phyloP scores from a whole-genome alignment of 129 eudicot genomes.

The Pulicaria dysenterica region DNA sequence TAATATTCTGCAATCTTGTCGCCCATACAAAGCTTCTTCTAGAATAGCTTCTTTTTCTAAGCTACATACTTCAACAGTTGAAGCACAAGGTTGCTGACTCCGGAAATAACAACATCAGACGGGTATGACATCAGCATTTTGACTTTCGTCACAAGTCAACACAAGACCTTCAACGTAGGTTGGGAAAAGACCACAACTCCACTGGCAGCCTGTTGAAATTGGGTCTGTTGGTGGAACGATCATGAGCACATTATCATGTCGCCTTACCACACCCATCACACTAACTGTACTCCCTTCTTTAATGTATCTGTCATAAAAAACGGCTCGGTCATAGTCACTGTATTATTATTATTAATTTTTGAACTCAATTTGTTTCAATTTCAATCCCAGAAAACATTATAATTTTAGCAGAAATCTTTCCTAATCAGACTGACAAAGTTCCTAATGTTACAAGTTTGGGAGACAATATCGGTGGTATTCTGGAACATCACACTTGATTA shows the following conservation, averaged over 20 bases:
- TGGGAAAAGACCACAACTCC: conserved; percentile 87
- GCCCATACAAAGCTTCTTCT: conserved; percentile 22
- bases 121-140: conserved; percentile 80
- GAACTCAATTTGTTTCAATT: no score
- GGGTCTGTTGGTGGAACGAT: conserved; percentile 92
- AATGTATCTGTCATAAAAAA: conserved; percentile 58
- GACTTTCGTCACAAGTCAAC: conserved; percentile 78
- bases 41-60: not conserved
- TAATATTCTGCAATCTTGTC: conserved; percentile 1
- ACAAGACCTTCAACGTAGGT: conserved; percentile 84
- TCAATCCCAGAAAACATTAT: no score
- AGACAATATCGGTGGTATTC: no score
- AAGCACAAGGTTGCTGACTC: not conserved
- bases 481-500: no score
- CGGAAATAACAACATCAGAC: conserved; percentile 44
- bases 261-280: conserved; percentile 89
- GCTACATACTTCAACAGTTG: conserved; percentile 9
- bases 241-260: conserved; percentile 88
- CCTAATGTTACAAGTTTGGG: no score
- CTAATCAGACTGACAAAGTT: no score
- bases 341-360: not conserved
- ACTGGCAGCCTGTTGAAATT: conserved; percentile 72
- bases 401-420: no score
- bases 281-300: conserved; percentile 98
- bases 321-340: not conserved